Base-by-base conservation (phyloP, 2,329 filamentous ascomycete species). In the Massarina eburnea region DNA sequence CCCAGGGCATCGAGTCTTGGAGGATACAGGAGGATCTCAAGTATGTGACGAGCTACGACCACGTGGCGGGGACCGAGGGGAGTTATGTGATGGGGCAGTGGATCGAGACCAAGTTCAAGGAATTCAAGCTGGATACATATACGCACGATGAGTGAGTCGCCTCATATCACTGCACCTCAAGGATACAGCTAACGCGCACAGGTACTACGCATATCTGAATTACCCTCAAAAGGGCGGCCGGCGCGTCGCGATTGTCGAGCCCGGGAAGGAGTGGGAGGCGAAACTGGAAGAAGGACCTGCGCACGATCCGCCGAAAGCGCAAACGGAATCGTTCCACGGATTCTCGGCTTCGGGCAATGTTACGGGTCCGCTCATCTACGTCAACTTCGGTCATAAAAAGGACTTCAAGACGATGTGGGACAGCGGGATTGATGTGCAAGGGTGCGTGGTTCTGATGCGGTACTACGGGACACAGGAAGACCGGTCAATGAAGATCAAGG, bases 1-100 rank as follows among this genome's bases (percentile, higher is more conserved):
- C 94, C 67, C 77, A 79, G 39, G 83, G 83, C 58, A 81, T 95
- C 54, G 86, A 95, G 61, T 76, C 82, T 43, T 77, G 78, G 48
- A 59, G 68, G 39, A 77, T 78, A 66, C 80, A 83, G 52, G 84
- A 88, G 32, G 88, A 88, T 46, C 73, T 96, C 48, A 76, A 81
- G 60, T 87, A 91, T 62, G 83, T 92, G 52, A 92, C 90, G 4
- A 81, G 81, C 45, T 96, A 89, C 66, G 88, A 94, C 51, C 94
- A 97, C 70, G 79, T 97, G 51, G 94, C 90, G 2, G 94, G 94
- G n/a, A 95, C 91, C 3, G 86, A 96, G 73, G 94, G 94, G 38
- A 92, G 95, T 72, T 91, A 86, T 60, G 88, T 86, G 36, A 78
- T 95, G 43, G 92, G 89, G 7, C 81, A 89, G 73, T 95, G 91